Conservation (phyloP, 2,329 filamentous ascomycete species). For the Grosmannia penicillata region DNA sequence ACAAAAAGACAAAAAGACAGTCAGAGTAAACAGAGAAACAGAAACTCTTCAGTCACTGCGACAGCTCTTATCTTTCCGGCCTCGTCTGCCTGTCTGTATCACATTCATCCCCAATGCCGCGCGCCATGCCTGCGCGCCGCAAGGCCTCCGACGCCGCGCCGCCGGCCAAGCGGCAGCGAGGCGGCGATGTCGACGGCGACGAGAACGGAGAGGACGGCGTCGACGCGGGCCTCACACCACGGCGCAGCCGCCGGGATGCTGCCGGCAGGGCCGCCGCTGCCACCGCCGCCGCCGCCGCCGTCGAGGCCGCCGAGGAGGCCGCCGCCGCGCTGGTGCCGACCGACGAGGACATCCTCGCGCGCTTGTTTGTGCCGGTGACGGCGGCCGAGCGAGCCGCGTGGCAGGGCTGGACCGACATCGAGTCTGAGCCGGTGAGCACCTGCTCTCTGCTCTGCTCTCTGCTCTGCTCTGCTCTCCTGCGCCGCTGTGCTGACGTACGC, state of each 20-base stretch:
- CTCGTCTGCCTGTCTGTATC: too few relatives aligned
- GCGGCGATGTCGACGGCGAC: too few relatives aligned
- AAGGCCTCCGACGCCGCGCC: neutral
- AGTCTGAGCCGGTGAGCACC: conserved; percentile 65
- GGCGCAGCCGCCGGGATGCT: neutral
- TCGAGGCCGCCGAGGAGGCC: conserved; percentile 1
- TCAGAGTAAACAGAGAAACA: too few relatives aligned
- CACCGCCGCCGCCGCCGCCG: conserved; percentile 3
- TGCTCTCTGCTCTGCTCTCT: neutral
- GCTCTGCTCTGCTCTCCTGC: conserved; percentile 11
- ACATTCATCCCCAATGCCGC: too few relatives aligned
- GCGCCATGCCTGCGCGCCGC: neutral
- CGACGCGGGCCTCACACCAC: too few relatives aligned
- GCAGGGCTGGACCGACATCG: conserved; percentile 69
- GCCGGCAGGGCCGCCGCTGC: neutral
- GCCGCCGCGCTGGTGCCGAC: conserved; percentile 3
- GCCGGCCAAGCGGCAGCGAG: conserved; percentile 1
- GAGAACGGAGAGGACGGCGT: too few relatives aligned
- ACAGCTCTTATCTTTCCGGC: too few relatives aligned
- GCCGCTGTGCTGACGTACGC: too few relatives aligned
- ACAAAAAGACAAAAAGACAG: too few relatives aligned
- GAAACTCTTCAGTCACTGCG: too few relatives aligned
- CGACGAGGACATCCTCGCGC: conserved; percentile 11
- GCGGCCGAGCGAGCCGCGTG: conserved; percentile 42
- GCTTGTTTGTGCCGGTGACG: conserved; percentile 29